Base-by-base conservation (phyloP, 2,329 filamentous ascomycete species). In the Cladosporium austrohemisphaericum region DNA sequence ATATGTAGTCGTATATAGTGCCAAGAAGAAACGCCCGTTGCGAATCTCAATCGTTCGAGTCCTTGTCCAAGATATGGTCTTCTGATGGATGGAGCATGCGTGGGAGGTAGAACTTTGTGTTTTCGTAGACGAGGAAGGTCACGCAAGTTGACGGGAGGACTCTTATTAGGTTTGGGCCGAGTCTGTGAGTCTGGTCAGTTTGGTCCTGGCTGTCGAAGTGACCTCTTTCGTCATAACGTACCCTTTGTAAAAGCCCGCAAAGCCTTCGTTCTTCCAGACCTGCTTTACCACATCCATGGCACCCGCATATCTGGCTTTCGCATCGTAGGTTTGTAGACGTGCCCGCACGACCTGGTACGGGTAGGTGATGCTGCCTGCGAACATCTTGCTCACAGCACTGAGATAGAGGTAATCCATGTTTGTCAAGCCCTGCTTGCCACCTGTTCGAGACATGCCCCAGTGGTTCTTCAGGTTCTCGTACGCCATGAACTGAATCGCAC, bases 91-190 rank as follows among this genome's bases (percentile, higher is more conserved):
- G 18, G 22, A 41, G 31, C 46, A 49, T 49, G 26, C 37, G 46
- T 4, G 74, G 73, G 28, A 94, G 66, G 65, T 88, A 84, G 57
- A 79, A 82, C 70, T 86, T 90, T 52, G 86, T 84, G 68, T 97
- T 97, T 74, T 98, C 93, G 70, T 97, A 97, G 19, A 97, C 91
- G 60, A 98, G 70, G 65, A 98, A 97, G 1, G 92, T 97, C 47
- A 96, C 88, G 80, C 93, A 95, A 3, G 93, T 97, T 25, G 90
- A 91, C 3, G 93, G 93, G 68, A 98, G 76, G 22, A 97, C 93
- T 53, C 93, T 80, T 45, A 95, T 75, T n/a, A 95, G 78, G 57
- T 92, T 95, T 1, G 92, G 91, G 32, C 88, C 82, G 50, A 97
- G 73, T 1, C 69, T 72, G 45, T 22, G 45, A 45, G 40, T n/a